Base-by-base conservation (phyloP, 2,329 filamentous ascomycete species). In the Aspergillus udagawae region DNA sequence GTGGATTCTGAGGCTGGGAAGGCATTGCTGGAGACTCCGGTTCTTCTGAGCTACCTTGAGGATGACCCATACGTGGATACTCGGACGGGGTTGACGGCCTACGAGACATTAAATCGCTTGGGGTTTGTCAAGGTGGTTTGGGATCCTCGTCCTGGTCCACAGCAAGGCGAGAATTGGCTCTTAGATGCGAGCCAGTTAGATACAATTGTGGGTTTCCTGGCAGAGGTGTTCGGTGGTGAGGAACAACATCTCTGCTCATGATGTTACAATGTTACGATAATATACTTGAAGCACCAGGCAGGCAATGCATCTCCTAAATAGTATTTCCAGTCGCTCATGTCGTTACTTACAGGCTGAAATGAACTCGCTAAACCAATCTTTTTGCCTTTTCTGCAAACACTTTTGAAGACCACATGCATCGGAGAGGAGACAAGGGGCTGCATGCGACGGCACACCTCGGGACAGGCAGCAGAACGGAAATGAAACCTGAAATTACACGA, bases 311-410 rank as follows among this genome's bases (percentile, higher is more conserved):
- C 44, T 44, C 45, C 23, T 42, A 41, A 47, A 23, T 35, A 42
- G 32, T 45, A 51, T 49, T 52, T 41, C 28, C 55, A 55, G 52
- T 49, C 55, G 50, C 55, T 55, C 45, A 52, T 52, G 53, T 60
- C 58, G 53, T 58, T 58, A 53, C 50, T 60, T 53, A 56, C 51
- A 58, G 45, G 58, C 49, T 54, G 49, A 60, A 58, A 55, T 41
- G 50, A 58, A 56, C 32, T 47, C 55, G 53, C 55, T 60, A 53
- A 58, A 14, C 44, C 44, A 25, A 55, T 52, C 52, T 56, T 53
- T 55, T 47, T 42, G 29, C 55, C 21, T 55, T 57, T 50, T 58
- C 45, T 50, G 54, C 53, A 54, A 47, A 47, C 49, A 51, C 52
- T 58, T 56, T 52, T 47, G 29, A 51, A 20, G 27, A 9, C 54